These are phyloP conservation scores for Gelatoporia subvermispora DNA, from an alignment of 768 basidiomycete genomes.

Conservation along the genomic window DNA sequence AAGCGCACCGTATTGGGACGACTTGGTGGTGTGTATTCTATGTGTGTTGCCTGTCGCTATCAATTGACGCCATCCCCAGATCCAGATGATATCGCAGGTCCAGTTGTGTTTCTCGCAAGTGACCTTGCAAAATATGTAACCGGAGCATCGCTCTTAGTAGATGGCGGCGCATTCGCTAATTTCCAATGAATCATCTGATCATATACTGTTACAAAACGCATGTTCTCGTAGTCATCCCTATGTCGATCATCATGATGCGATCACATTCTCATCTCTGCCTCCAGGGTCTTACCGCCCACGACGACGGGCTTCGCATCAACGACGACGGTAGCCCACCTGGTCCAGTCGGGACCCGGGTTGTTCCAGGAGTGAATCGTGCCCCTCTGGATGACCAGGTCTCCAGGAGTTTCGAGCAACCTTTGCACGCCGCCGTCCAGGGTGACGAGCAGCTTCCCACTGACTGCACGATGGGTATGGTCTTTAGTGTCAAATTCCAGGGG, in stretches of 20 bases:
- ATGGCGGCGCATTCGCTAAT: slow-evolving; percentile 73
- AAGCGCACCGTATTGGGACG: slow-evolving; percentile 62
- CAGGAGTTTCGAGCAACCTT: slow-evolving; percentile 46
- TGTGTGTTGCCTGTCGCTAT: not conserved
- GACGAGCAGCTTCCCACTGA: slow-evolving; percentile 50
- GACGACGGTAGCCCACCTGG: slow-evolving; percentile 48
- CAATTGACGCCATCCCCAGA: slow-evolving; percentile 23
- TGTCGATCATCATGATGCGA: not conserved
- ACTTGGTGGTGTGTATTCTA: slow-evolving; percentile 48
- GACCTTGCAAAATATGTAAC: slow-evolving; percentile 70
- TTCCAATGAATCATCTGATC: slow-evolving; percentile 40
- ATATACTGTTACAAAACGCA: not conserved
- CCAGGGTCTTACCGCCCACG: slow-evolving; percentile 38
- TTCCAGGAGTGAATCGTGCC: slow-evolving; percentile 61
- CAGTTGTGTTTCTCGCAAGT: slow-evolving; percentile 68
- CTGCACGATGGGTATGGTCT: slow-evolving; percentile 22
- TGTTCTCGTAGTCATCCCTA: not conserved
- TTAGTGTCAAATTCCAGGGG: not conserved
- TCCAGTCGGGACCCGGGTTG: slow-evolving; percentile 48
- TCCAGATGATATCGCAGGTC: slow-evolving; percentile 71
- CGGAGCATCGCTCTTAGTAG: slow-evolving; percentile 59
- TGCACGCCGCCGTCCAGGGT: slow-evolving; percentile 54
- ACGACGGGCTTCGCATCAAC: slow-evolving; percentile 51
- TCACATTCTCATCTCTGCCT: slow-evolving; percentile 11
- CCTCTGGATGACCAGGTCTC: slow-evolving; percentile 52